A percentile compares a stretch with the other conserved stretches of the same genome.
phyloP scores from a whole-genome alignment of 805 yeast genomes.

The Kuraishia borneana region DNA sequence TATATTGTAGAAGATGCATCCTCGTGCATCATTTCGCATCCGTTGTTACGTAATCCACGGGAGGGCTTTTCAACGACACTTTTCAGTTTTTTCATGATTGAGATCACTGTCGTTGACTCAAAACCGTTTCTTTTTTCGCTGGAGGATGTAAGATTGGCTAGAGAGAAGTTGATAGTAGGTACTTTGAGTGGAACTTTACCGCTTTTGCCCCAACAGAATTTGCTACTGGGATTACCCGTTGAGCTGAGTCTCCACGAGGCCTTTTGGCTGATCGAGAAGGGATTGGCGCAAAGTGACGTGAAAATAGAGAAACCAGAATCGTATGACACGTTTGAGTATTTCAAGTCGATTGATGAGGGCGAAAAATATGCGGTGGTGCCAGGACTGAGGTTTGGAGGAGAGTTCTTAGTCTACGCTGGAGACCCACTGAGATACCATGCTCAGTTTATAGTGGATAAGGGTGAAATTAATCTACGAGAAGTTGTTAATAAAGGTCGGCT shows the following conservation, averaged over 20 bases:
- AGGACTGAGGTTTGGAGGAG: constrained; percentile 87
- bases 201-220: constrained; percentile 86
- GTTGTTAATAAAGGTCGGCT: constrained; percentile 80
- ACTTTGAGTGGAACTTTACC: constrained; percentile 76
- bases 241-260: constrained; percentile 66
- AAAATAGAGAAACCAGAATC: constrained; percentile 3
- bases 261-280: constrained; percentile 39
- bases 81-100: too few species aligned
- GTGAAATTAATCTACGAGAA: constrained; percentile 43
- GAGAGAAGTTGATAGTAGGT: too few species aligned
- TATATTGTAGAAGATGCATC: too few species aligned
- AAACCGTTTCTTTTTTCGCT: too few species aligned
- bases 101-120: too few species aligned
- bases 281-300: neutral
- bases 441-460: constrained; percentile 58
- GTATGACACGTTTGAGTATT: constrained; percentile 25
- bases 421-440: constrained; percentile 89
- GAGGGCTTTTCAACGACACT: too few species aligned
- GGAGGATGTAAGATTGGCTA: too few species aligned
- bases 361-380: constrained; percentile 56
- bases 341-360: constrained; percentile 16
- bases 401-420: constrained; percentile 85
- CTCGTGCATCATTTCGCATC: too few species aligned
- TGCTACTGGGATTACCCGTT: constrained; percentile 78
- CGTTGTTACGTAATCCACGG: too few species aligned